Conservation (phyloP, 768 basidiomycete genomes). For the Lactifluus volemus region DNA sequence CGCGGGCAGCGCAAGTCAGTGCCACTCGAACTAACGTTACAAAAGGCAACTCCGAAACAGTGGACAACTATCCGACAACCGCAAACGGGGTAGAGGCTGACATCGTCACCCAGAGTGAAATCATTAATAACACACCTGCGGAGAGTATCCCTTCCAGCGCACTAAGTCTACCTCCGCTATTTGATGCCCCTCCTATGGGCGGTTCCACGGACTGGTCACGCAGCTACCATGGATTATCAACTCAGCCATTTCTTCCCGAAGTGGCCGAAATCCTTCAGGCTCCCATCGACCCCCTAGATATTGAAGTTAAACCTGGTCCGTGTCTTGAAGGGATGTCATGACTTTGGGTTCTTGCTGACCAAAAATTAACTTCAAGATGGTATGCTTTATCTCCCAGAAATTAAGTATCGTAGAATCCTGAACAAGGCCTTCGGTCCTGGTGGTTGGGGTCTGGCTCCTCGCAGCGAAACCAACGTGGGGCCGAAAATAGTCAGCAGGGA, state of each 20-base stretch:
- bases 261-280: slow-evolving; percentile 62
- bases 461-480: slow-evolving; percentile 85
- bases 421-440: slow-evolving; percentile 96
- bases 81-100: slow-evolving; percentile 21
- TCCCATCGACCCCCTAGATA: slow-evolving; percentile 65
- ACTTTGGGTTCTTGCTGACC: background rate
- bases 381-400: slow-evolving; percentile 90
- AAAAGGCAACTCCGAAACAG: slow-evolving; percentile 20
- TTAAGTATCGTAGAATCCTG: slow-evolving; percentile 87
- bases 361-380: slow-evolving; percentile 50
- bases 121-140: slow-evolving; percentile 14
- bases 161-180: slow-evolving; percentile 17
- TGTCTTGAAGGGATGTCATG: background rate
- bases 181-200: slow-evolving; percentile 9
- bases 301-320: slow-evolving; percentile 92
- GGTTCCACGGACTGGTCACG: slow-evolving; percentile 76
- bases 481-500: slow-evolving; percentile 86
- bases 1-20: slow-evolving; percentile 25
- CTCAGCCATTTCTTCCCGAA: slow-evolving; percentile 69
- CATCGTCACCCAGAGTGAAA: slow-evolving; percentile 10
- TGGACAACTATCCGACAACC: slow-evolving; percentile 22
- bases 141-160: slow-evolving; percentile 20
- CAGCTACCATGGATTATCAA: slow-evolving; percentile 75
- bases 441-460: slow-evolving; percentile 92
- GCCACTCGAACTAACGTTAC: slow-evolving; percentile 22